phyloP scores from a whole-genome alignment of 1,139 yeast species.

The Spathaspora sp. region DNA sequence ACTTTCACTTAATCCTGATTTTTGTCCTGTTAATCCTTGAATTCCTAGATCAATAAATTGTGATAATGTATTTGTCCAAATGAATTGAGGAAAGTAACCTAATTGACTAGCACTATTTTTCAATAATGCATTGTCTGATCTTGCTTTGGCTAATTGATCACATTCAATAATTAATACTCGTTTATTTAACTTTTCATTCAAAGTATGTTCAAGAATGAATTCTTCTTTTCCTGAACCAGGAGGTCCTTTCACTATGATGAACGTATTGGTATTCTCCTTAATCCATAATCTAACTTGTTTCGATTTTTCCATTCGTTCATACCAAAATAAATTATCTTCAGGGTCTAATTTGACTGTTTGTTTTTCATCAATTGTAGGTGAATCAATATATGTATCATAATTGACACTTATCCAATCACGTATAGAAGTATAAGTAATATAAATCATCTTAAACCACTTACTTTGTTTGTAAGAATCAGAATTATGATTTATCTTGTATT shows the following conservation, averaged over 20 bases:
- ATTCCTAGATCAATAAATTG: conserved; percentile 81
- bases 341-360: conserved; percentile 6
- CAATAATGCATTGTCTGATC: conserved; percentile 71
- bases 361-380: conserved; percentile 12
- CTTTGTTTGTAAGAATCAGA: conserved; percentile 33
- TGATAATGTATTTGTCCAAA: conserved; percentile 85
- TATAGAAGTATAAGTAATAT: conserved; percentile 26
- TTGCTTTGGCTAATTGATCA: conserved; percentile 66
- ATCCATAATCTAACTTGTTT: conserved; percentile 76
- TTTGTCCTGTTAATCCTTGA: conserved; percentile 91
- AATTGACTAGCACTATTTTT: conserved; percentile 69
- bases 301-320: conserved; percentile 65
- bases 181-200: conserved; percentile 43
- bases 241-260: conserved; percentile 88
- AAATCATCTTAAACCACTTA: conserved; percentile 26
- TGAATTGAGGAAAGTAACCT: conserved; percentile 91
- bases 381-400: conserved; percentile 27
- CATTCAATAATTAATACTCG: conserved; percentile 77
- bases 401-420: conserved; percentile 26
- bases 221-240: conserved; percentile 91
- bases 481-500: conserved; percentile 57
- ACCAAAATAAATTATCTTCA: conserved; percentile 54
- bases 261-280: conserved; percentile 77
- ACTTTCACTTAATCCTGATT: conserved; percentile 85
- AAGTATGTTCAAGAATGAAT: conserved; percentile 68